Conservation (phyloP, 495 filamentous ascomycete genomes). For the Hypoxylon trugodes region DNA sequence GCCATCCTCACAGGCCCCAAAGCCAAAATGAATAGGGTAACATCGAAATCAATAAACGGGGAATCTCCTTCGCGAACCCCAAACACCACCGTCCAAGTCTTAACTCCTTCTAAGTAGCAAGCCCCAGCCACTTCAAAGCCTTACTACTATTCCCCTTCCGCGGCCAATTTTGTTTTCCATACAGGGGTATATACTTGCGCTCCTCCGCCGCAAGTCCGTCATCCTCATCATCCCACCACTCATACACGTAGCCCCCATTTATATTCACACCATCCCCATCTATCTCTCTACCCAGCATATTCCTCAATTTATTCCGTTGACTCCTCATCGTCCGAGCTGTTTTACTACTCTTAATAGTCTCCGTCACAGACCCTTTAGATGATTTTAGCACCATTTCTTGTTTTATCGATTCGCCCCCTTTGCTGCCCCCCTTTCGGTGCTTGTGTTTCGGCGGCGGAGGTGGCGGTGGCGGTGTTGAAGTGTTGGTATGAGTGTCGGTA, state of each 20-base stretch:
- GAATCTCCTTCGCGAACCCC: too few relatives aligned
- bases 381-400: conserved; percentile 14
- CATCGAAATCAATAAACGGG: too few relatives aligned
- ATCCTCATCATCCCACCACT: conserved; percentile 38
- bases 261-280: neutral
- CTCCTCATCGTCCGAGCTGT: conserved; percentile 33
- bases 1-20: too few relatives aligned
- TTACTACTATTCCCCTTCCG: conserved; percentile 45
- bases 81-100: too few relatives aligned
- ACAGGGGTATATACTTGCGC: conserved; percentile 49
- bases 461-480: neutral
- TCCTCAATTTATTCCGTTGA: conserved; percentile 26
- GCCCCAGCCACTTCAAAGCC: conserved; percentile 50
- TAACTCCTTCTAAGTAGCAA: conserved; percentile 35
- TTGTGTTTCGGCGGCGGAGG: conserved; percentile 4
- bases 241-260: conserved; percentile 14
- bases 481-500: neutral
- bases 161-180: conserved; percentile 19
- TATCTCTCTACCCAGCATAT: conserved; percentile 24
- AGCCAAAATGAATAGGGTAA: too few relatives aligned
- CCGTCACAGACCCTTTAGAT: conserved; percentile 13
- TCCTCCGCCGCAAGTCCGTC: conserved; percentile 41
- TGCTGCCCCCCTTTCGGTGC: neutral
- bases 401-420: neutral
- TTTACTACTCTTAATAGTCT: conserved; percentile 18